Evolutionary conservation across 257 asterid genomes (phyloP).

Genomic region (Paulownia fortunei): DNA sequence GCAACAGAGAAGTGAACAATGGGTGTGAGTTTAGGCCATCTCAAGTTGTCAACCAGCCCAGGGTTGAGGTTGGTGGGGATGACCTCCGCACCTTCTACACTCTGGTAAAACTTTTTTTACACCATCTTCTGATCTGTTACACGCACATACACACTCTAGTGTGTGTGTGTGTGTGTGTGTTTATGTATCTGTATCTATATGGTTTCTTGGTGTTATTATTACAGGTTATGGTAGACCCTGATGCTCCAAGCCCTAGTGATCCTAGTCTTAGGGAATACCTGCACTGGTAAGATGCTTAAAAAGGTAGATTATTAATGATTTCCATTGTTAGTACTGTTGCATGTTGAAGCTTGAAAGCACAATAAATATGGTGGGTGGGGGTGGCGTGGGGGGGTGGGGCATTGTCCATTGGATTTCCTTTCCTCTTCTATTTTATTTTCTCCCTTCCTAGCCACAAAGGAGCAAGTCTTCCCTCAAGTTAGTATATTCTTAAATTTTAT

Average conservation of each 20-base stretch:
- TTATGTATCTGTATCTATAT: not conserved
- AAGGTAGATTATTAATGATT: not conserved
- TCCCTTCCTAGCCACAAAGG: too few species aligned
- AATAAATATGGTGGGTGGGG: not conserved
- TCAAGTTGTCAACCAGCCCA: conserved; percentile 63
- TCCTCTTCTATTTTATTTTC: too few species aligned
- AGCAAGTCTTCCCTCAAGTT: too few species aligned
- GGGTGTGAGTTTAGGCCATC: conserved; percentile 76
- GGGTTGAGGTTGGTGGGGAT: conserved; percentile 73
- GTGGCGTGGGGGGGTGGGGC: too few species aligned
- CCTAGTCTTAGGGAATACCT: conserved; percentile 69
- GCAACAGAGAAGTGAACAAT: conserved; percentile 53
- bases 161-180: not conserved
- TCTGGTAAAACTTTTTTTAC: conserved; percentile 41
- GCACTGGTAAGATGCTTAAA: conserved; percentile 62
- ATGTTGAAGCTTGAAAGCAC: not conserved
- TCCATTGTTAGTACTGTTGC: not conserved
- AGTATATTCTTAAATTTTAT: too few species aligned
- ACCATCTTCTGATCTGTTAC: not conserved
- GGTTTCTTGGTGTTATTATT: not conserved
- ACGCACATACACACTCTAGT: not conserved
- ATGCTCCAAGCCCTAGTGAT: conserved; percentile 80
- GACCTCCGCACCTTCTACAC: conserved; percentile 75
- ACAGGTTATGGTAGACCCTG: conserved; percentile 79
- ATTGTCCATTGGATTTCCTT: too few species aligned